Percentiles rank a stretch among this genome's conserved stretches.
Conservation (phyloP, 495 filamentous ascomycete genomes). For the Xylaria grammica region DNA sequence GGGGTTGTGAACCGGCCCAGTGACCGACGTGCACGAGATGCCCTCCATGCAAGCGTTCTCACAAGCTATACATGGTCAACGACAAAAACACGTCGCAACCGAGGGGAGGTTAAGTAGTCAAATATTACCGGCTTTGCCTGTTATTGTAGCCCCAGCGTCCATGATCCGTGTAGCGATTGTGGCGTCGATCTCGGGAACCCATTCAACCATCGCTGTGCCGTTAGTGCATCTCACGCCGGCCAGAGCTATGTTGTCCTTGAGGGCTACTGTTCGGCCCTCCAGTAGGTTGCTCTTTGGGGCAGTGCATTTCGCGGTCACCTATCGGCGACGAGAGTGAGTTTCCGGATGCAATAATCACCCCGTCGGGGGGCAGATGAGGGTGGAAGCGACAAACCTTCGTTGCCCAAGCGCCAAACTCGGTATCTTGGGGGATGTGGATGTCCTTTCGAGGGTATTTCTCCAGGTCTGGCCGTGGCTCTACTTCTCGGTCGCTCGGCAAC, state of each 20-base stretch:
- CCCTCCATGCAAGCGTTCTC: conserved; percentile 54
- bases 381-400: conserved; percentile 26
- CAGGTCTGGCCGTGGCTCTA: conserved; percentile 33
- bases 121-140: conserved; percentile 41
- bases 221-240: conserved; percentile 45
- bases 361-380: not conserved
- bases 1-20: conserved; percentile 58
- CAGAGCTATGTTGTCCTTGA: conserved; percentile 47
- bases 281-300: conserved; percentile 37
- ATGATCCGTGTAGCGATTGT: conserved; percentile 42
- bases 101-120: conserved; percentile 20
- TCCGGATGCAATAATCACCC: conserved; percentile 11
- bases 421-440: conserved; percentile 37
- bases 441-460: conserved; percentile 33
- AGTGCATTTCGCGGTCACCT: conserved; percentile 36
- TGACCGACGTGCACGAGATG: conserved; percentile 50
- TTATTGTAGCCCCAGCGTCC: conserved; percentile 42
- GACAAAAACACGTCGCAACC: not conserved
- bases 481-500: conserved; percentile 28
- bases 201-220: conserved; percentile 44
- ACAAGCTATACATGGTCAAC: conserved; percentile 38
- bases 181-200: conserved; percentile 43
- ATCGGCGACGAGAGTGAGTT: not conserved
- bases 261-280: conserved; percentile 39
- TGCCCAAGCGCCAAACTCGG: conserved; percentile 36